These are phyloP conservation scores for Musa schizocarpa DNA, from an alignment of 176 grass and related monocot species.

Conservation along the genomic window DNA sequence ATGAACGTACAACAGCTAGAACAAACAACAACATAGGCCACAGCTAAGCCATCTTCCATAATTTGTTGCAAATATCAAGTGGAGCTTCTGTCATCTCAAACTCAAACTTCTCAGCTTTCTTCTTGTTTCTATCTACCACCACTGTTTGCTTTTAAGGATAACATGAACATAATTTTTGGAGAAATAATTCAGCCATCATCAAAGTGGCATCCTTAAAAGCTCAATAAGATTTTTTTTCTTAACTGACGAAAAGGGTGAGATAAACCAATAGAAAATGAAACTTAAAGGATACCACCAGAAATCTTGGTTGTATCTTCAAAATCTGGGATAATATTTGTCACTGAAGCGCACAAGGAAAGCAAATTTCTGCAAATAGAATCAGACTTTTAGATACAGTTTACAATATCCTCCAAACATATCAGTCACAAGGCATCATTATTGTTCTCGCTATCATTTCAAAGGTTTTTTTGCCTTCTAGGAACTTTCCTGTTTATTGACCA, in stretches of 20 bases:
- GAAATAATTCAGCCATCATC: conserved; percentile 6
- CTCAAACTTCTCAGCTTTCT: conserved; percentile 38
- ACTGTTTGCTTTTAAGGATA: conserved; percentile 40
- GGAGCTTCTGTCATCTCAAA: conserved; percentile 33
- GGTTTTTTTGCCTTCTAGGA: too few relatives aligned
- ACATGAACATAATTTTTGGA: conserved; percentile 11
- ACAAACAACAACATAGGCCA: background rate
- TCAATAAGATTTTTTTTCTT: too few relatives aligned
- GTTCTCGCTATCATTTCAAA: too few relatives aligned
- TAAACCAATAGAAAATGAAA: background rate
- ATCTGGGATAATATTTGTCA: conserved; percentile 57
- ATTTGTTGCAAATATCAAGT: conserved; percentile 40
- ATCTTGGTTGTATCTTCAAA: conserved; percentile 51
- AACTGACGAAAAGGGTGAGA: too few relatives aligned
- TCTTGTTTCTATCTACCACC: conserved; percentile 53
- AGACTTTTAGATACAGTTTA: background rate
- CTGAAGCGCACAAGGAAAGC: conserved; percentile 57
- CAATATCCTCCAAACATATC: background rate
- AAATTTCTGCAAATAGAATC: conserved; percentile 35
- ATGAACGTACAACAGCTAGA: too few relatives aligned
- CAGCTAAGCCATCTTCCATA: conserved; percentile 51
- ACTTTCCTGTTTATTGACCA: too few relatives aligned
- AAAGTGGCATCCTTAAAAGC: background rate
- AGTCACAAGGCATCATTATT: background rate
- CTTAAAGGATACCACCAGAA: conserved; percentile 80